Conservation (phyloP, 495 filamentous ascomycete genomes). For the Durotheca rogersii region DNA sequence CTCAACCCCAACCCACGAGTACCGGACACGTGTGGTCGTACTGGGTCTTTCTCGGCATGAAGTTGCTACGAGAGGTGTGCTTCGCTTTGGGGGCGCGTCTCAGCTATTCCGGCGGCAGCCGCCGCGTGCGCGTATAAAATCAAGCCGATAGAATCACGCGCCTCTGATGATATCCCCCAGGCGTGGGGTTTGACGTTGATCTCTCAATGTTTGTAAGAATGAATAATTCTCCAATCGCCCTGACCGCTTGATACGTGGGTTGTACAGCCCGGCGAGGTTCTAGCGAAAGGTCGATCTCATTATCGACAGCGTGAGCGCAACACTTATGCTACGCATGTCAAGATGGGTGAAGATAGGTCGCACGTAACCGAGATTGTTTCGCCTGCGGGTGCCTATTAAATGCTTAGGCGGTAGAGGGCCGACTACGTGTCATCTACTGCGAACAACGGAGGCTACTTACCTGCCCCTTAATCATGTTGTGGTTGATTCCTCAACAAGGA, state of each 20-base stretch:
- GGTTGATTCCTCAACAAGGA: neutral
- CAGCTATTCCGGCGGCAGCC: neutral
- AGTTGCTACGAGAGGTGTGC: neutral
- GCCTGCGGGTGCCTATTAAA: slow-evolving; percentile 20
- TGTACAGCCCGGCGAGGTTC: slow-evolving; percentile 3
- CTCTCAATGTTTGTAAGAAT: neutral
- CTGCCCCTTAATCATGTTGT: slow-evolving; percentile 1
- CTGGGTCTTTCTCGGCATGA: neutral
- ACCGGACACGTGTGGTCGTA: neutral
- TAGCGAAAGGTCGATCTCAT: slow-evolving; percentile 2
- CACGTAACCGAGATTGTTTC: slow-evolving; percentile 26
- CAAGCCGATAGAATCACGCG: too few relatives aligned
- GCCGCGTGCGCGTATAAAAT: neutral
- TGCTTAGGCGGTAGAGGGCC: slow-evolving; percentile 8
- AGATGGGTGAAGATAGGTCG: slow-evolving; percentile 12
- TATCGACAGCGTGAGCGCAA: slow-evolving; percentile 14
- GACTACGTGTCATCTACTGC: slow-evolving; percentile 23
- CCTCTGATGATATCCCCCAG: neutral
- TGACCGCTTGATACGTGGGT: neutral
- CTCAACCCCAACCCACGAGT: slow-evolving; percentile 39
- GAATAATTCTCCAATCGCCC: neutral
- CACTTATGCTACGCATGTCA: slow-evolving; percentile 18
- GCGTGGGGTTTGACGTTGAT: neutral
- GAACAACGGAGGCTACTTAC: neutral
- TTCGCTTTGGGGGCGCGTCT: slow-evolving; percentile 1